These are phyloP conservation scores for Candida tetrigidarum DNA, from an alignment of 1,139 yeast species.

Conservation along the genomic window DNA sequence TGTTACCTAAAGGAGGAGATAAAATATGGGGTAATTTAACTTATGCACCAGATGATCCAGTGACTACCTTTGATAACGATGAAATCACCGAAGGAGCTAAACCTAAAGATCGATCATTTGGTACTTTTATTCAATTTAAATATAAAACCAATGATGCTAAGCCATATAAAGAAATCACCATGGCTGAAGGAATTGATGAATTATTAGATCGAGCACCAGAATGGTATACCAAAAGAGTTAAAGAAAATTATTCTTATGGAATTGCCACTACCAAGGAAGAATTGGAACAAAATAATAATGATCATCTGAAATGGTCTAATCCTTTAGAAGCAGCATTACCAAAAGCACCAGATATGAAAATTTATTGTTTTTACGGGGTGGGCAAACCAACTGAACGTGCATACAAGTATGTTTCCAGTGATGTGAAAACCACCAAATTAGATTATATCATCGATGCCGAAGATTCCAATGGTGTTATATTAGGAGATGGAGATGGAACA, in stretches of 20 bases:
- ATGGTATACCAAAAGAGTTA: constrained; percentile 72
- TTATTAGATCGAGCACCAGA: constrained; percentile 67
- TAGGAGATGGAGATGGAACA: constrained; percentile 97
- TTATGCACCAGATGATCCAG: constrained; percentile 64
- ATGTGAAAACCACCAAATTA: constrained; percentile 58
- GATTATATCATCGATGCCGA: constrained; percentile 72
- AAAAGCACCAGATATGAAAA: constrained; percentile 88
- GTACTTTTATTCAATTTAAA: constrained; percentile 74
- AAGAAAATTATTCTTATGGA: constrained; percentile 80
- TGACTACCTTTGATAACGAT: constrained; percentile 22
- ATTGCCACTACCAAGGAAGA: constrained; percentile 63
- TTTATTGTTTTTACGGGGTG: constrained; percentile 91
- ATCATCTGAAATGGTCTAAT: constrained; percentile 84
- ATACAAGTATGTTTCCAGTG: constrained; percentile 72
- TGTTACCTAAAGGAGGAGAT: constrained; percentile 96
- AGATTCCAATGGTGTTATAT: constrained; percentile 60
- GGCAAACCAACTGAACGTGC: constrained; percentile 97
- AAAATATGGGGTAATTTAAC: constrained; percentile 79
- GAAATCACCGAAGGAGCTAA: constrained; percentile 20
- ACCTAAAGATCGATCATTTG: constrained; percentile 55
- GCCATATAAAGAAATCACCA: constrained; percentile 53
- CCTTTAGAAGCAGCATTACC: constrained; percentile 93
- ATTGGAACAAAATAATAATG: constrained; percentile 62
- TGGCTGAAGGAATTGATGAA: constrained; percentile 68
- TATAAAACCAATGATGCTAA: constrained; percentile 23